Percentiles rank a stretch among this genome's conserved stretches.
Evolutionary conservation across 306 rosid genomes (phyloP).

Genomic region (Phaseolus lunatus): DNA sequence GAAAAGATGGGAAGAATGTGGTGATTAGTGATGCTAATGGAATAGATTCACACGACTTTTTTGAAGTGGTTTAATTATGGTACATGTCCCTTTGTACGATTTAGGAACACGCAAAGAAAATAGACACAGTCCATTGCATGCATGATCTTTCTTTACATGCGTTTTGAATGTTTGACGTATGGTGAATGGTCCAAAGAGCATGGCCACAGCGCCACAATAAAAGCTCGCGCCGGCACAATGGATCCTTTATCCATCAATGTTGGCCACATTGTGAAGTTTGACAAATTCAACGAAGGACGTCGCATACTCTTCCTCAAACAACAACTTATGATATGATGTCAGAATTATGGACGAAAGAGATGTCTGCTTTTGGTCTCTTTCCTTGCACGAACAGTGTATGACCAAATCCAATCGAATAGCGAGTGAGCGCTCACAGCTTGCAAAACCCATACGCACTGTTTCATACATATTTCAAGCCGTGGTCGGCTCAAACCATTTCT

Average conservation of each 20-base stretch:
- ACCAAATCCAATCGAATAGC: neutral
- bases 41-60: constrained; percentile 1
- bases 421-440: neutral
- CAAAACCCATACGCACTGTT: constrained; percentile 22
- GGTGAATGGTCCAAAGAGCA: constrained; percentile 43
- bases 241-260: neutral
- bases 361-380: neutral
- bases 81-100: constrained; percentile 25
- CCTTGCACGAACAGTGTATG: too few species aligned
- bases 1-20: neutral
- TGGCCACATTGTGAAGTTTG: neutral
- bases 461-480: constrained; percentile 35
- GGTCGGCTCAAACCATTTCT: constrained; percentile 39
- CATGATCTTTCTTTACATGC: neutral
- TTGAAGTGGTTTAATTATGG: constrained; percentile 20
- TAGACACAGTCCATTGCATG: neutral
- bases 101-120: constrained; percentile 7
- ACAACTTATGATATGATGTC: neutral
- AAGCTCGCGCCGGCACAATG: constrained; percentile 7
- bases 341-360: neutral
- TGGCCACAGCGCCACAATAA: constrained; percentile 26
- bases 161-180: constrained; percentile 32
- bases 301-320: too few species aligned
- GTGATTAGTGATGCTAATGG: neutral
- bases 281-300: constrained; percentile 16